These are phyloP conservation scores for Rhodotorula sphaerocarpa DNA, from an alignment of 768 basidiomycete genomes.

Conservation along the genomic window DNA sequence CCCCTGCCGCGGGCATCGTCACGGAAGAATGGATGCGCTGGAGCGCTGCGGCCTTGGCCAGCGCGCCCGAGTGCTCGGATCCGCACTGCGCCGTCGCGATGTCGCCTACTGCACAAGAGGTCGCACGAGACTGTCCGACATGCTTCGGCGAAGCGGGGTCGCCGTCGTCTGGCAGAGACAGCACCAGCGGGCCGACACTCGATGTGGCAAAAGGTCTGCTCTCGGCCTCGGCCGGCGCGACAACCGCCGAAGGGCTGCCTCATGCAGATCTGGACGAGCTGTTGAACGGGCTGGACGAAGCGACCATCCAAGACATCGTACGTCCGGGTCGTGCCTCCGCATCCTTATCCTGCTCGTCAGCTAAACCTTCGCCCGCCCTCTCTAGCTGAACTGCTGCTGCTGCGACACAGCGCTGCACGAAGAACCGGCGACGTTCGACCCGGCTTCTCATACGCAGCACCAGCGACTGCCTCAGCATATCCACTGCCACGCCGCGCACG, in stretches of 20 bases:
- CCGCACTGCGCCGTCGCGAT: neutral
- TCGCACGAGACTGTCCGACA: neutral
- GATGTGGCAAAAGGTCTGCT: too few species aligned
- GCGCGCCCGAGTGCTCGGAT: neutral
- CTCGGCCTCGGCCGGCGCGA: neutral
- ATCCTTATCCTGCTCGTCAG: too few species aligned
- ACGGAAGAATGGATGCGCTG: too few species aligned
- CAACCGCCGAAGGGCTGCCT: too few species aligned
- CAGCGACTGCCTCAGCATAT: constrained; percentile 17
- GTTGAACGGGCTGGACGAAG: constrained; percentile 21
- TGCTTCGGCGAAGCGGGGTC: neutral
- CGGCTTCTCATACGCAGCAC: constrained; percentile 9
- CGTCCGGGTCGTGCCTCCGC: neutral
- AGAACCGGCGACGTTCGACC: constrained; percentile 13
- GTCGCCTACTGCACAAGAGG: neutral
- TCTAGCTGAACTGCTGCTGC: constrained; percentile 32
- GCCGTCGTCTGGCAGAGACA: neutral
- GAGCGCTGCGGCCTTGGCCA: neutral
- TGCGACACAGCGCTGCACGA: constrained; percentile 24
- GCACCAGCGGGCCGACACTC: too few species aligned
- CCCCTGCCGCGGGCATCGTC: too few species aligned
- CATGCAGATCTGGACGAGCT: neutral
- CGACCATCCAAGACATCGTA: constrained; percentile 31
- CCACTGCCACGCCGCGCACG: constrained; percentile 18
- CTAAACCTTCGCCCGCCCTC: neutral